Percentiles rank a stretch among this genome's conserved stretches.
These are phyloP conservation scores for Penicillium sp. DNA, from an alignment of 2,329 filamentous ascomycete genomes.

Conservation along the genomic window DNA sequence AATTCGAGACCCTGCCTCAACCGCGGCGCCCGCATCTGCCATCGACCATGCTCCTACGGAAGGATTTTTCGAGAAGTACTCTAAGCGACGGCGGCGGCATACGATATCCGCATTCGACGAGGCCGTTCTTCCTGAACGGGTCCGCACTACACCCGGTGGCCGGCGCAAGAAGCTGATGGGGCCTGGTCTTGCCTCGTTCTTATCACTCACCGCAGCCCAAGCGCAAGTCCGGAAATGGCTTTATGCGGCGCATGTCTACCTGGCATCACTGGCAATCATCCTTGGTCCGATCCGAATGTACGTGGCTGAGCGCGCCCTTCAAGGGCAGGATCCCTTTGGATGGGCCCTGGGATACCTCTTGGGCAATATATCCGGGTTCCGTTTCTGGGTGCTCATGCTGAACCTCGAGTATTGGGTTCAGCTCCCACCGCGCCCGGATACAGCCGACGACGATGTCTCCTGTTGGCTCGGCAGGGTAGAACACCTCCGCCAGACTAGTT, in stretches of 20 bases:
- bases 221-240: conserved; percentile 73
- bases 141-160: conserved; percentile 55
- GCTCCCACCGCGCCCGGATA: conserved; percentile 52
- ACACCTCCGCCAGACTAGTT: conserved; percentile 56
- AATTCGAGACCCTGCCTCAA: conserved; percentile 12
- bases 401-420: conserved; percentile 71
- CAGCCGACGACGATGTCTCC: conserved; percentile 32
- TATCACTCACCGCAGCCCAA: conserved; percentile 74
- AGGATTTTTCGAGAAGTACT: conserved; percentile 21
- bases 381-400: conserved; percentile 64
- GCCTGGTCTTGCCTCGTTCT: conserved; percentile 64
- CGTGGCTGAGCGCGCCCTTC: conserved; percentile 62
- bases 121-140: conserved; percentile 24
- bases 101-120: conserved; percentile 50
- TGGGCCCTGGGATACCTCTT: conserved; percentile 91
- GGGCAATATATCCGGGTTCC: conserved; percentile 68
- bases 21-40: conserved; percentile 17
- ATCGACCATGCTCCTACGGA: conserved; percentile 25
- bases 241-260: conserved; percentile 76
- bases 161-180: conserved; percentile 63
- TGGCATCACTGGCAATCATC: conserved; percentile 61
- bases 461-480: conserved; percentile 59
- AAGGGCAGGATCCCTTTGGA: conserved; percentile 73
- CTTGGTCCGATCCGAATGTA: conserved; percentile 67
- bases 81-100: conserved; percentile 40